Evolutionary conservation across 805 yeast genomes (phyloP), one percentile per base, ranked within the genome.

Genomic region (Yarrowia deformans): DNA sequence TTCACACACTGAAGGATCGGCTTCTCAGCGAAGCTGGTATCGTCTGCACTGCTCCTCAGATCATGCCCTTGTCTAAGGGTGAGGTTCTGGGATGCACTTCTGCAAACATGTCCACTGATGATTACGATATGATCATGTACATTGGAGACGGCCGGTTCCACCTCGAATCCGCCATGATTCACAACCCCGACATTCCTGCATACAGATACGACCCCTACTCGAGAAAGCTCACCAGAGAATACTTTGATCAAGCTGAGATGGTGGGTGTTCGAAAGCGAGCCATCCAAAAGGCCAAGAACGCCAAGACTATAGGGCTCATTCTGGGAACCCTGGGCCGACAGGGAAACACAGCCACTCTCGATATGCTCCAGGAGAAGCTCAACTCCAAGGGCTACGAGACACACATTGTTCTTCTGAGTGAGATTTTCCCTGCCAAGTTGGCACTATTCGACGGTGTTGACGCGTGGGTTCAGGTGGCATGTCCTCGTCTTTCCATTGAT

Each of bases 61-160:
- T 91, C 12, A 86, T 85, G 82, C 99, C 99, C 0, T 79, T 95
- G 6, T 93, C 98, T 1, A 92, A 91, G 74, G 99, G 98, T 69
- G 99, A 95, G 77, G 97, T 95, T 0, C 81, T 95, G 16, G 99
- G 99, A 0, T 95, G 99, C 77, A 95, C 99, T 0, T 92, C 98
- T 0, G 94, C 97, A 34, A 81, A 90, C 70, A 79, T 95, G 50
- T 70, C 70, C 34, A 46, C 72, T 0, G 82, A 84, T 29, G 82
- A 83, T 5, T 83, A 85, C 42, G 87, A 88, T 74, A 96, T 93
- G 0, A 91, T 93, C 89, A 84, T 95, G 2, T 95, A 94, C 75
- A 83, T 95, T 29, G 99, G 99, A 42, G 99, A 95, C 79, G 99
- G 99, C 14, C 81, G 99, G 64, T 95, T 95, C 80, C 99, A 95